Base-by-base conservation (phyloP, 2,329 filamentous ascomycete species). In the Aureobasidium sp. region DNA sequence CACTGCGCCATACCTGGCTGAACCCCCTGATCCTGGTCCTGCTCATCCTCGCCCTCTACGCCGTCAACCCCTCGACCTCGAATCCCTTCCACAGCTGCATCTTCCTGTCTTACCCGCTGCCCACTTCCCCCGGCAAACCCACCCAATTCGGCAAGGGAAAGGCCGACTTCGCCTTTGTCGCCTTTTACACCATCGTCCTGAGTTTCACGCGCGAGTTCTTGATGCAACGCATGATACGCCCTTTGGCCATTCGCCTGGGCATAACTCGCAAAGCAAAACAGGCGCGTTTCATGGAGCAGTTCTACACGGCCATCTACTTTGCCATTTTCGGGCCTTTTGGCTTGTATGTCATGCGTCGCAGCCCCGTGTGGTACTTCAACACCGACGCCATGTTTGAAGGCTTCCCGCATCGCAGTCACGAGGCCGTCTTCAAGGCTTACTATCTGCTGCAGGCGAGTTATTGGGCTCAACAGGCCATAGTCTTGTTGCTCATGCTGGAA, bases 321-420 rank as follows among this genome's bases (percentile, higher is more conserved):
- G 81, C 71, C 39, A 68, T 93, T 55, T 83, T 94, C 54, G 89
- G 89, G 1, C 90, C 90, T 1, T 84, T 84, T 53, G 90, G 90
- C 51, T 70, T 96, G 63, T 96, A 86, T 67, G 87, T 96, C 67
- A 96, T 97, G 90, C 86, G 80, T 64, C 79, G 80, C 58, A 91
- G 88, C n/a, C 85, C 90, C 6, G 83, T 96, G 37, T 96, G 90
- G 91, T 96, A 95, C 70, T 96, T 95, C 78, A 90, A 94, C 73
- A 93, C 88, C 2, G 76, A 74, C 24, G 88, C 83, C 68, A 95
- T 96, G 88, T 96, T 94, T 70, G 88, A 91, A 69, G 77, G 75
- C 16, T 95, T 89, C 69, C 90, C 90, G 4, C 90, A 96, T 70
- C 79, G 80, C 62, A 84, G 85, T 24, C 89, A 94, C 66, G 84